These are phyloP conservation scores for Populus tremula DNA, from an alignment of 345 rosid genomes.

Conservation along the genomic window DNA sequence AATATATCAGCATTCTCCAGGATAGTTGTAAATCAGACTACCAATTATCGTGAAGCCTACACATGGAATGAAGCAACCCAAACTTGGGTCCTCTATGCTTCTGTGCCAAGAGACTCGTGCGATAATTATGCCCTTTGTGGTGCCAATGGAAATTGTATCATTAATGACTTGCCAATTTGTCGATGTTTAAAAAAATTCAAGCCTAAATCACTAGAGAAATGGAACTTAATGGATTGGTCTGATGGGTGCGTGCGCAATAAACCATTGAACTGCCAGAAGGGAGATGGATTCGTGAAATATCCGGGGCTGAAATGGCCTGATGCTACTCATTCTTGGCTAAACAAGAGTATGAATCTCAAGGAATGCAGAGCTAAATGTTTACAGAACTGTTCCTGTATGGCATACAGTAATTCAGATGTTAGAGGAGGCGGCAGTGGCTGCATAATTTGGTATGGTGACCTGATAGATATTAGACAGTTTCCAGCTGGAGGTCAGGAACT, in stretches of 20 bases:
- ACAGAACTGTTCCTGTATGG: slow-evolving; percentile 20
- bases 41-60: background rate
- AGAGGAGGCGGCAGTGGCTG: slow-evolving; percentile 16
- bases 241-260: slow-evolving; percentile 1
- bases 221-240: slow-evolving; percentile 7
- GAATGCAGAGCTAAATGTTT: slow-evolving; percentile 15
- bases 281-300: slow-evolving; percentile 8
- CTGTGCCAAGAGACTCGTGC: background rate
- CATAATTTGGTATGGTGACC: slow-evolving; percentile 12
- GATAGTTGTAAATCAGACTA: slow-evolving; percentile 3
- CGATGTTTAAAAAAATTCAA: slow-evolving; percentile 14
- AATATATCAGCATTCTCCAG: background rate
- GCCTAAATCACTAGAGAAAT: slow-evolving; percentile 3
- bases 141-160: slow-evolving; percentile 10
- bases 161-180: background rate
- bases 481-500: background rate
- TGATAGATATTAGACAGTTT: slow-evolving; percentile 13
- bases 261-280: background rate
- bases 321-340: slow-evolving; percentile 7
- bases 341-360: background rate
- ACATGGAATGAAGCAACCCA: background rate
- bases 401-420: slow-evolving; percentile 2
- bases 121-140: slow-evolving; percentile 11
- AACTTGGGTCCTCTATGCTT: background rate
- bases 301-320: slow-evolving; percentile 11